phyloP scores from a whole-genome alignment of 139 green algal genomes.

The Diplosphaera chodatii region DNA sequence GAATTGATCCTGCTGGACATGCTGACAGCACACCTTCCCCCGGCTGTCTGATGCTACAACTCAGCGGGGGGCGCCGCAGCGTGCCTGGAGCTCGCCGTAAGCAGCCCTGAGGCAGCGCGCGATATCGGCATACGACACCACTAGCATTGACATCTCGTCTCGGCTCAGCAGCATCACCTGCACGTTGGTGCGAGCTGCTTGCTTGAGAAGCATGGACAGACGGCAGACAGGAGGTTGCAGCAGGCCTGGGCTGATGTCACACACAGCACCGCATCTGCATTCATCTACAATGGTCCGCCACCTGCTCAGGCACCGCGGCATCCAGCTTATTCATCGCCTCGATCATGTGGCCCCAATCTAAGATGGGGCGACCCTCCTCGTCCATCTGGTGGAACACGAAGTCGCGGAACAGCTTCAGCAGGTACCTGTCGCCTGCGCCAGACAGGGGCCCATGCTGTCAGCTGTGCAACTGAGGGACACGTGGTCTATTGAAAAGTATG shows the following conservation, averaged over 20 bases:
- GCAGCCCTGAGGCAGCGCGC: constrained; percentile 54
- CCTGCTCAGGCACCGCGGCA: constrained; percentile 64
- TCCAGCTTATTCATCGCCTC: constrained; percentile 90
- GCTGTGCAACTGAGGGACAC: too few species aligned
- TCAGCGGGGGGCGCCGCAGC: background rate
- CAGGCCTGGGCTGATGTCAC: too few species aligned
- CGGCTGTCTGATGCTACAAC: too few species aligned
- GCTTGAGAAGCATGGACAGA: too few species aligned
- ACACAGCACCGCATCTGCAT: too few species aligned
- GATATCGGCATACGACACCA: constrained; percentile 85
- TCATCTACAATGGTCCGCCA: background rate
- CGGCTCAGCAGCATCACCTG: constrained; percentile 74
- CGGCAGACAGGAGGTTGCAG: too few species aligned
- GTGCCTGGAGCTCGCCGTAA: constrained; percentile 48
- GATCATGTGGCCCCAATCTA: constrained; percentile 85
- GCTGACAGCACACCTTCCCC: too few species aligned
- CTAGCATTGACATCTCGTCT: constrained; percentile 81
- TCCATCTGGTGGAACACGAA: constrained; percentile 81
- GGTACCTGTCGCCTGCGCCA: constrained; percentile 67
- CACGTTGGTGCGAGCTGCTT: too few species aligned
- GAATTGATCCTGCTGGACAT: too few species aligned
- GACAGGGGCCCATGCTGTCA: too few species aligned
- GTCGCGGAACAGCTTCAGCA: constrained; percentile 90
- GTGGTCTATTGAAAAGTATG: too few species aligned
- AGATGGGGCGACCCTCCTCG: constrained; percentile 54